Evolutionary conservation across 1,139 yeast genomes (phyloP), one percentile per base, ranked within the genome.

Genomic region (Blastobotrys malaysiensis): DNA sequence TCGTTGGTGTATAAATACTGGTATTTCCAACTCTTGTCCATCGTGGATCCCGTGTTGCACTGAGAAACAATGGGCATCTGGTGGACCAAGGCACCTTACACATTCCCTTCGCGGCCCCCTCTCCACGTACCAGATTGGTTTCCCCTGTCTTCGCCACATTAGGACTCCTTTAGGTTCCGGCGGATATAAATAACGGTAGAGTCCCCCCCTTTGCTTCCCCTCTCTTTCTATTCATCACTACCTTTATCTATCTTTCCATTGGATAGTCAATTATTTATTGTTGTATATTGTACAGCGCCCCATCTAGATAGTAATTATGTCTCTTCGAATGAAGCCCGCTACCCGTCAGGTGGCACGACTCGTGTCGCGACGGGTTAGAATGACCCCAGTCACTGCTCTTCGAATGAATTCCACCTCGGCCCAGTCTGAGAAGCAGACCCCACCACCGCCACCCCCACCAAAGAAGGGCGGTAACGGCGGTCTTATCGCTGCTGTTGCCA

Each of bases 341-440:
- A 18, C 45, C 11, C 45, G 45, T 13, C 24, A 19, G 45, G 24
- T 43, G 45, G 45, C 45, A 14, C 45, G 24, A 43, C 48, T 31
- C 49, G 45, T 31, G 47, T 27, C 27, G 21, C 47, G 14, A 14
- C 52, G 31, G 19, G 53, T 43, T 9, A 43, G 36, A 20, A 47
- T 46, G 5, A 27, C 43, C 16, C 48, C 46, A 19, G 22, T 49
- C 21, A 24, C 50, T 21, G 52, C 54, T 20, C 48, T 47, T 16
- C 57, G 62, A 27, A 52, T 54, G 55, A 57, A 60, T 31, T 55
- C 62, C 19, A 49, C 61, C 16, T 43, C 55, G 9, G 46, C 59
- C 11, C 50, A 49, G 24, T 20, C 27, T 7, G 27, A 36, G 43
- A 22, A 36, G 46, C 27, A 53, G 18, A 31, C 57, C n/a, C 31